These are phyloP conservation scores for Tylopilus intermedius DNA, from an alignment of 768 basidiomycete species.

Conservation along the genomic window DNA sequence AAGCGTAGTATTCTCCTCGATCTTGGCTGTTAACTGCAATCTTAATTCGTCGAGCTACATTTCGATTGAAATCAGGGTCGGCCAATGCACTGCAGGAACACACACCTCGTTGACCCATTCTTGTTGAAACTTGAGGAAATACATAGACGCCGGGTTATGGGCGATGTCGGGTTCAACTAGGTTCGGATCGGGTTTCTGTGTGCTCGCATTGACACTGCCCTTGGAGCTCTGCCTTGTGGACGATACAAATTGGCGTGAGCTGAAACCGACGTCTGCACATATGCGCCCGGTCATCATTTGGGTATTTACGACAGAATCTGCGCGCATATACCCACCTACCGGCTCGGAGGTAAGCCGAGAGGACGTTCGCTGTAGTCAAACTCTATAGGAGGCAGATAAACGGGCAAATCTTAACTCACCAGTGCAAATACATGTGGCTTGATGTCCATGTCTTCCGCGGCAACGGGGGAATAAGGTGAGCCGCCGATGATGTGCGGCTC, in stretches of 20 bases:
- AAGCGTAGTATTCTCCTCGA: constrained; percentile 11
- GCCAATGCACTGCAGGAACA: neutral
- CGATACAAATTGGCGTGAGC: neutral
- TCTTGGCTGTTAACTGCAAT: constrained; percentile 15
- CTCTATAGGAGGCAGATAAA: neutral
- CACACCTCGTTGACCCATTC: constrained; percentile 15
- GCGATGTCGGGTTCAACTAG: neutral
- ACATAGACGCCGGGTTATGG: neutral
- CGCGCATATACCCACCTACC: constrained; percentile 25
- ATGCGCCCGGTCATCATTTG: constrained; percentile 4
- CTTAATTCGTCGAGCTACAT: constrained; percentile 21
- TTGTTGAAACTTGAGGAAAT: constrained; percentile 2
- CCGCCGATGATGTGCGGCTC: constrained; percentile 11
- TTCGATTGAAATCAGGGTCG: neutral
- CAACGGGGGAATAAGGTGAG: constrained; percentile 4
- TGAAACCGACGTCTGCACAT: constrained; percentile 11
- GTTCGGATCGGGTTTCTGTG: constrained; percentile 5
- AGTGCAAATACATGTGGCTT: neutral
- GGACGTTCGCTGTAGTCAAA: constrained; percentile 10
- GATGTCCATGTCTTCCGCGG: constrained; percentile 2
- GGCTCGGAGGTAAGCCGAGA: constrained; percentile 8
- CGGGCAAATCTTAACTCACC: constrained; percentile 4
- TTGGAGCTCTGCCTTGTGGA: constrained; percentile 10
- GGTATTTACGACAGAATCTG: neutral
- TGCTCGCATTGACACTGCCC: neutral